Evolutionary conservation across 1,284 basidiomycete species (phyloP), one percentile per base, ranked within the genome.

Genomic region (Irpex sp.): DNA sequence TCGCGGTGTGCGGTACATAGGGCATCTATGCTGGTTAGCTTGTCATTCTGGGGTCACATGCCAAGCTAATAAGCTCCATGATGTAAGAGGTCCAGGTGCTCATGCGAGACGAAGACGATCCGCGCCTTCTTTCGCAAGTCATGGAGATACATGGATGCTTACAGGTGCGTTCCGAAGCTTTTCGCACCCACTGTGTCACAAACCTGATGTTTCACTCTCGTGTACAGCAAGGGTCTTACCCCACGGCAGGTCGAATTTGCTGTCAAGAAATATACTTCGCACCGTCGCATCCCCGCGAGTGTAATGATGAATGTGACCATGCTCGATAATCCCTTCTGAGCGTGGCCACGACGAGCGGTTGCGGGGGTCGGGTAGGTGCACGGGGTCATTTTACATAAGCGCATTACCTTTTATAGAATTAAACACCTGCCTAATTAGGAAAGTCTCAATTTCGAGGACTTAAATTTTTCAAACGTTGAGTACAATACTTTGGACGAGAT

Each of bases 71-170:
- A n/a, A n/a, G n/a, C n/a, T n/a, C n/a, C n/a, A n/a, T n/a, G n/a
- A n/a, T n/a, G n/a, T n/a, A n/a, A n/a, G n/a, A n/a, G n/a, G n/a
- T n/a, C n/a, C n/a, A n/a, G n/a, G n/a, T n/a, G n/a, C n/a, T n/a
- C n/a, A n/a, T n/a, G n/a, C n/a, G n/a, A 49, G 11, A 26, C 33
- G 4, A 59, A 50, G 58, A 59, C 26, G 13, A 59, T 59, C 3
- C 58, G 46, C 7, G 58, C 58, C 7, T 59, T 59, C 19, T 59
- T 59, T 36, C 58, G 58, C 33, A 59, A 59, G 19, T 59, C 58
- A 26, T 59, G 58, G 58, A n/a, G 46, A 4, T 59, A 50, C 19
- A 59, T 59, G 58, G 58, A 59, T 35, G 58, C 58, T 8, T 59
- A 59, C 58, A 51, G 58, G 58, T 59, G 26, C 6, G 13, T 43